Base-by-base conservation (phyloP, 257 asterid species). In the Orobanche coerulescens region DNA sequence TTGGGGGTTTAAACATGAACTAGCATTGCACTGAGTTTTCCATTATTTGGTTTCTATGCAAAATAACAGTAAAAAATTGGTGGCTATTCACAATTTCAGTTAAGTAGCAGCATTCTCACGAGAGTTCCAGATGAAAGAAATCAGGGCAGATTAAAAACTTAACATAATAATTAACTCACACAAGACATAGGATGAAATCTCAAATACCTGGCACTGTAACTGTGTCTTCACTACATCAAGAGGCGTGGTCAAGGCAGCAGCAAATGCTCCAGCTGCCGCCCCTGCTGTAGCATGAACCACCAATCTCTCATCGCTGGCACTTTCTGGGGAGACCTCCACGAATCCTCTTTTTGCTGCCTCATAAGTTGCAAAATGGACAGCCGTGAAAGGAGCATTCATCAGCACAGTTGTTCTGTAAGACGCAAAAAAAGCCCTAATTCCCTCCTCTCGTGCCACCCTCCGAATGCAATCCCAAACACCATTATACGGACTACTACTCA, bases 381-480 rank as follows among this genome's bases (percentile, higher is more conserved):
- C 97, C 5, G 99, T 93, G 55, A 78, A 86, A 4, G 99, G 99
- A 0, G 99, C 99, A 71, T 93, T 93, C 99, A 93, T 93, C 61
- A 93, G 66, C 26, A 93, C 88, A 0, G 99, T 93, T 10, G 99
- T 93, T 69, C 73, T 77, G 63, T 93, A 89, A 3, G 95, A 84
- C 0, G 95, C 97, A 18, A 80, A 89, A 61, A 93, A 93, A 0
- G 90, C 96, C 75, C 73, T 54, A 61, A 83, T 0, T 26, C 99
- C 99, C 46, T 89, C 99, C 67, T 93, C 96, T 72, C 71, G 80
- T 76, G 80, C 12, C 67, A 89, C 96, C 62, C 86, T 79, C 82
- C 62, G 66, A 14, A 93, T 82, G 57, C 99, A 93, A 54, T 93
- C 92, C 83, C 68, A 51, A n/a, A 93, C 94, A 36, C 97, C 95